Evolutionary conservation across 2,329 filamentous ascomycete genomes (phyloP).

Genomic region (Paraphoma chrysanthemicola): DNA sequence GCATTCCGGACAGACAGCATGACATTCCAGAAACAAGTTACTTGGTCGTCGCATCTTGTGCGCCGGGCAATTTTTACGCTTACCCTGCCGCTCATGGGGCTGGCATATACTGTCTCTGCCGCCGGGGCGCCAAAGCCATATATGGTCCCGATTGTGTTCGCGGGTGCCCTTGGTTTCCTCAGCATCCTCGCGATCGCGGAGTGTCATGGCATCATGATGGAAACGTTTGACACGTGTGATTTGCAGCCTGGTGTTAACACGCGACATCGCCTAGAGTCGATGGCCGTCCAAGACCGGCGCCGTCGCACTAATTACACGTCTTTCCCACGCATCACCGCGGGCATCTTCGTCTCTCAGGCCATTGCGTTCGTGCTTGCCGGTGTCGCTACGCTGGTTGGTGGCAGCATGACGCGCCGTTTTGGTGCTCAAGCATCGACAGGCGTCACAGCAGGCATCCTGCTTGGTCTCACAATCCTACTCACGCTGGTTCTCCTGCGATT

Average conservation of each 20-base stretch:
- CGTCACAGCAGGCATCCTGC: constrained; percentile 70
- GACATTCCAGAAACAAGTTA: constrained; percentile 68
- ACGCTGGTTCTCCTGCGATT: constrained; percentile 69
- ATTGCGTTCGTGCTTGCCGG: constrained; percentile 75
- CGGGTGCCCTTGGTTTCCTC: constrained; percentile 71
- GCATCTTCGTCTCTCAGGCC: constrained; percentile 73
- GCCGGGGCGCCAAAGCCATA: constrained; percentile 65
- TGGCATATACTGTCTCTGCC: constrained; percentile 72
- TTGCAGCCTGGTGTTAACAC: constrained; percentile 73
- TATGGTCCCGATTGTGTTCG: constrained; percentile 71
- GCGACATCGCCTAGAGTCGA: constrained; percentile 53
- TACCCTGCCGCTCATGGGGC: constrained; percentile 69
- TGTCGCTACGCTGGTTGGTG: constrained; percentile 71
- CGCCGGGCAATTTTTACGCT: constrained; percentile 73
- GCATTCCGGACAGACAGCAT: constrained; percentile 69
- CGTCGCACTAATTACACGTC: constrained; percentile 75
- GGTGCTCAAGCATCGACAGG: constrained; percentile 73
- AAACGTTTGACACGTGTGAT: constrained; percentile 82
- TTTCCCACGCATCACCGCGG: constrained; percentile 75
- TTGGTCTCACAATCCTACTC: constrained; percentile 69
- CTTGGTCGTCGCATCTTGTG: constrained; percentile 75
- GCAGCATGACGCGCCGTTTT: constrained; percentile 69
- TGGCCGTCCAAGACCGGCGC: constrained; percentile 52
- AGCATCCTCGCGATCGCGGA: constrained; percentile 77
- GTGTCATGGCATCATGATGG: constrained; percentile 80